A percentile compares a stretch with the other conserved stretches of the same genome.
Conservation (phyloP, 768 basidiomycete genomes). For the Suillus brevipes region DNA sequence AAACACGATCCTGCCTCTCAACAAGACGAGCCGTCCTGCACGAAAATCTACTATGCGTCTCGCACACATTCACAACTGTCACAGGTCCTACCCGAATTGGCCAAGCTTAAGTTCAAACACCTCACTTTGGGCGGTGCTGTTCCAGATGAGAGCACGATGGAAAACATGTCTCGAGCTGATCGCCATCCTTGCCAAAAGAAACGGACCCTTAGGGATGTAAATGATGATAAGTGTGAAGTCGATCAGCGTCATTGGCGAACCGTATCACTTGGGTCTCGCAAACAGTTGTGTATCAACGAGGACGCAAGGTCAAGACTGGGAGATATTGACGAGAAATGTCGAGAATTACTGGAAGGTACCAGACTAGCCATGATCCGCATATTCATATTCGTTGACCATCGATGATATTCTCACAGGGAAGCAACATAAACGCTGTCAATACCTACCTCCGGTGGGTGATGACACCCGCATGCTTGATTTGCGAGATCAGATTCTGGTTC, state of each 20-base stretch:
- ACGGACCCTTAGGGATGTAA: conserved; percentile 24
- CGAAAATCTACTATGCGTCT: conserved; percentile 91
- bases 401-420: conserved; percentile 44
- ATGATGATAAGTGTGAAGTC: conserved; percentile 23
- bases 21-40: conserved; percentile 57
- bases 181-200: conserved; percentile 12
- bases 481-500: conserved; percentile 82
- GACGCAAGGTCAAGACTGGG: conserved; percentile 57
- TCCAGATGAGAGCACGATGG: conserved; percentile 17
- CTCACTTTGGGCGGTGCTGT: conserved; percentile 15
- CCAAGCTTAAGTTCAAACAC: conserved; percentile 59
- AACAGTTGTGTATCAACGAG: conserved; percentile 92
- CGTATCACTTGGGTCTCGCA: conserved; percentile 88
- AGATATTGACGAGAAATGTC: conserved; percentile 86
- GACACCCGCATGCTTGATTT: conserved; percentile 75
- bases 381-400: conserved; percentile 3
- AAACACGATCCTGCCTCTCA: conserved; percentile 15
- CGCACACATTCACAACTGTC: conserved; percentile 95
- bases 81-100: conserved; percentile 85
- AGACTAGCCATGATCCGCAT: background rate
- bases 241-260: conserved; percentile 45
- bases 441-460: conserved; percentile 71
- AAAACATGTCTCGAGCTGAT: background rate
- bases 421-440: conserved; percentile 69
- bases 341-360: conserved; percentile 73